Evolutionary conservation across 441 rosid genomes (phyloP).

Genomic region (Corymbia citriodora): DNA sequence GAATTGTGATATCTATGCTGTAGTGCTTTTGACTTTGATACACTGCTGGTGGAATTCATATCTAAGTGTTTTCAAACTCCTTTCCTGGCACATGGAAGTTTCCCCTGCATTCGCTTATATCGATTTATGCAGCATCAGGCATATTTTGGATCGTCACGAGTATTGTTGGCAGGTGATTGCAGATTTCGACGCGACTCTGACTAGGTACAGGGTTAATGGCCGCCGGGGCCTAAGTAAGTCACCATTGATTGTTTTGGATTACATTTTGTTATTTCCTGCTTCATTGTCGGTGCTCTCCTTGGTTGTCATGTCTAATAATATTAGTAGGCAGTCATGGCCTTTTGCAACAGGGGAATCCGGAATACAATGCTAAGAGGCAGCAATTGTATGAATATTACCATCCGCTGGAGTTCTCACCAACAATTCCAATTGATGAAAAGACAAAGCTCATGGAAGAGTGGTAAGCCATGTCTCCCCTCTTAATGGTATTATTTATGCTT

Average conservation of each 20-base stretch:
- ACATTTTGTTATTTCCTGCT: neutral
- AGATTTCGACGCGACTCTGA: constrained; percentile 82
- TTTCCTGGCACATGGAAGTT: neutral
- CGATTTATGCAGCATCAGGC: neutral
- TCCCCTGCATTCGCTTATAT: neutral
- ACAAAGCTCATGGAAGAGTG: constrained; percentile 95
- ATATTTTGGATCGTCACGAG: neutral
- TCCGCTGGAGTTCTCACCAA: constrained; percentile 70
- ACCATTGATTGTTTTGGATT: neutral
- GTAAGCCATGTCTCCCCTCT: constrained; percentile 18
- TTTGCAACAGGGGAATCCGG: constrained; percentile 64
- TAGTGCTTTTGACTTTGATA: neutral
- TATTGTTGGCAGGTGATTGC: constrained; percentile 57
- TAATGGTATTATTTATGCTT: neutral
- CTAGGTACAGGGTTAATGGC: constrained; percentile 56
- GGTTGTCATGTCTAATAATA: neutral
- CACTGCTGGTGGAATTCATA: neutral
- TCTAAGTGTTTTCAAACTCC: neutral
- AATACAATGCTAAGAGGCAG: constrained; percentile 65
- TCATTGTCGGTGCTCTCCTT: neutral
- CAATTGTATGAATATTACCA: constrained; percentile 62
- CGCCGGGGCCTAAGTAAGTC: constrained; percentile 56
- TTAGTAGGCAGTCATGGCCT: constrained; percentile 73
- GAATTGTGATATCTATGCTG: neutral
- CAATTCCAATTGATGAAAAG: constrained; percentile 66